phyloP scores from a whole-genome alignment of 352 stramenopile species.

The Phytophthora lateralis region DNA sequence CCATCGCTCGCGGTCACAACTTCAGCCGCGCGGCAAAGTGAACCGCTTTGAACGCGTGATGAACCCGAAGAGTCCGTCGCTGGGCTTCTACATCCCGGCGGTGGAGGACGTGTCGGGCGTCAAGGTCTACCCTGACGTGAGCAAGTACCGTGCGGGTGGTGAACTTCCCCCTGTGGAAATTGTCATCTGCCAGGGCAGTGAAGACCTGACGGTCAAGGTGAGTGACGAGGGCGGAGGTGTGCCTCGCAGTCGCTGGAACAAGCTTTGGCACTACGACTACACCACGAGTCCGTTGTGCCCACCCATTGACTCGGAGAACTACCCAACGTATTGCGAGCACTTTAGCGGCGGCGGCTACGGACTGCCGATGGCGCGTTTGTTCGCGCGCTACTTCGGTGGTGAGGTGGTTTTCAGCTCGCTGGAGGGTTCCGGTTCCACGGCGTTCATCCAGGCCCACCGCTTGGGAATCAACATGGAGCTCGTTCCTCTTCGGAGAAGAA shows the following conservation, averaged over 20 bases:
- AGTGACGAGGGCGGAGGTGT: slow-evolving; percentile 98
- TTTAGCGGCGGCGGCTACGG: slow-evolving; percentile 95
- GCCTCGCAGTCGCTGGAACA: slow-evolving; percentile 93
- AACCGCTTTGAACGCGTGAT: slow-evolving; percentile 62
- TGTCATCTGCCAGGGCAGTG: slow-evolving; percentile 96
- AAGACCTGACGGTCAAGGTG: slow-evolving; percentile 97
- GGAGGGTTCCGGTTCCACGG: slow-evolving; percentile 97
- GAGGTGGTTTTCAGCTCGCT: slow-evolving; percentile 98
- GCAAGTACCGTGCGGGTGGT: slow-evolving; percentile 51
- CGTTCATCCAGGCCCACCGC: slow-evolving; percentile 74
- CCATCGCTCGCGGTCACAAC: slow-evolving; percentile 72
- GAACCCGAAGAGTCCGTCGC: slow-evolving; percentile 56
- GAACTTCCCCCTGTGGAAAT: slow-evolving; percentile 94
- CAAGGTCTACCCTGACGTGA: slow-evolving; percentile 66
- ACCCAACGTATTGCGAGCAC: slow-evolving; percentile 78
- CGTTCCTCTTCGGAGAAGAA: slow-evolving; percentile 37
- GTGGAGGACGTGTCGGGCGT: slow-evolving; percentile 60
- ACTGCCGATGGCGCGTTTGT: slow-evolving; percentile 89
- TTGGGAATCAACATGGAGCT: slow-evolving; percentile 71
- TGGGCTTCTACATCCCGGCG: slow-evolving; percentile 66
- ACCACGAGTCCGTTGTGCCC: slow-evolving; percentile 91
- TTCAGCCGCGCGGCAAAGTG: slow-evolving; percentile 30
- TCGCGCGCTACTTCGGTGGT: slow-evolving; percentile 98
- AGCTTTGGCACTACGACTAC: slow-evolving; percentile 98
- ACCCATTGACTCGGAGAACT: slow-evolving; percentile 58